Percentiles rank a stretch among this genome's conserved stretches.
phyloP scores from a whole-genome alignment of 352 stramenopile genomes.

The Globisporangium acanthophoron region DNA sequence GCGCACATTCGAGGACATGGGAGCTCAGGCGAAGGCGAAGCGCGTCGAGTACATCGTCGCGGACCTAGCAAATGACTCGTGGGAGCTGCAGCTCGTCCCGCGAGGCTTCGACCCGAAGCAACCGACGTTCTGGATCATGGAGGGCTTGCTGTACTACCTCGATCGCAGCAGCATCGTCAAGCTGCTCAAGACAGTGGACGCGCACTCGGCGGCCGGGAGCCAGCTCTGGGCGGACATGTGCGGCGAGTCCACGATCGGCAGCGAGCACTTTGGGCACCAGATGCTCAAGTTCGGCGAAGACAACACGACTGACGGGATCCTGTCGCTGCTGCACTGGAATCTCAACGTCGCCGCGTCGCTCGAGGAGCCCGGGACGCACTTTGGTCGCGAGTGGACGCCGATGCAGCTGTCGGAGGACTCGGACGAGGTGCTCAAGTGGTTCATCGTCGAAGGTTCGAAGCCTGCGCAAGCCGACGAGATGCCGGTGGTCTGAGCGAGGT shows the following conservation, averaged over 20 bases:
- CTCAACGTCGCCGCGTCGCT: slow-evolving; percentile 7
- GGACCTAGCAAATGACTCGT: slow-evolving; percentile 14
- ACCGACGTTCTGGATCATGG: slow-evolving; percentile 18
- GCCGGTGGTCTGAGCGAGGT: slow-evolving; percentile 1
- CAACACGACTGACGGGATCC: slow-evolving; percentile 6
- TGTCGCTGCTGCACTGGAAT: slow-evolving; percentile 11
- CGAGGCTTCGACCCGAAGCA: slow-evolving; percentile 9
- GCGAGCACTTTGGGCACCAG: slow-evolving; percentile 3
- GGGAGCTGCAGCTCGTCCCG: slow-evolving; percentile 6
- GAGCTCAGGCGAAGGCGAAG: not conserved
- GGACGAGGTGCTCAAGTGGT: slow-evolving; percentile 9
- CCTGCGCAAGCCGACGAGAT: not conserved
- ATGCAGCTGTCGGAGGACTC: slow-evolving; percentile 2
- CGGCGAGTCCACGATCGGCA: slow-evolving; percentile 1
- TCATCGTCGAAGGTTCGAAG: slow-evolving; percentile 13
- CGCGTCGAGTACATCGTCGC: slow-evolving; percentile 14
- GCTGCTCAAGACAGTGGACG: slow-evolving; percentile 15
- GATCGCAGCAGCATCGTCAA: slow-evolving; percentile 15
- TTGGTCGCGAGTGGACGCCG: slow-evolving; percentile 15
- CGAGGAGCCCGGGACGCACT: slow-evolving; percentile 3
- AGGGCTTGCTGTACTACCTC: slow-evolving; percentile 18
- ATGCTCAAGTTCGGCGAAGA: slow-evolving; percentile 17
- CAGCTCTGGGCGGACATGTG: slow-evolving; percentile 22
- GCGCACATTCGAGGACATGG: slow-evolving; percentile 3
- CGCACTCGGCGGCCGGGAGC: slow-evolving; percentile 10